Conservation (phyloP, 495 filamentous ascomycete species). For the Neurospora sp. region DNA sequence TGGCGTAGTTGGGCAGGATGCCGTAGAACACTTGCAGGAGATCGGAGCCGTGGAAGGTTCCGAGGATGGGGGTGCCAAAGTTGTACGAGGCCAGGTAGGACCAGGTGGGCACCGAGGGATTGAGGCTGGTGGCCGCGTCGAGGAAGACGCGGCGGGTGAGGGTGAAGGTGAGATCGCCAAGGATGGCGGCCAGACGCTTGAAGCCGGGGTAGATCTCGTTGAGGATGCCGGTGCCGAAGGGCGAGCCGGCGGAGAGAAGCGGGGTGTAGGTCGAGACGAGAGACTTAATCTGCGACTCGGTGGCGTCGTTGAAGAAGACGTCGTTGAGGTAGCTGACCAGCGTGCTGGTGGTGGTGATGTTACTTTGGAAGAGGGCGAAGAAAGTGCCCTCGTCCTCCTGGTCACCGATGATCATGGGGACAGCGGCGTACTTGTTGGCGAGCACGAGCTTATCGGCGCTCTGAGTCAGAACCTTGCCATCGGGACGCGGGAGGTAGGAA, state of each 20-base stretch:
- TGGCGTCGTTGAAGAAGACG: slow-evolving; percentile 47
- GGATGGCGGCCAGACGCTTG: slow-evolving; percentile 67
- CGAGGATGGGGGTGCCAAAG: slow-evolving; percentile 57
- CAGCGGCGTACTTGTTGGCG: slow-evolving; percentile 42
- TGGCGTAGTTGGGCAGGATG: slow-evolving; percentile 51
- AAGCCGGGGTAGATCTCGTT: slow-evolving; percentile 64
- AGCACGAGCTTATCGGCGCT: slow-evolving; percentile 44
- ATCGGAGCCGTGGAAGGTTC: slow-evolving; percentile 64
- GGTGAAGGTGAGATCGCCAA: slow-evolving; percentile 60
- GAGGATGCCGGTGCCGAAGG: slow-evolving; percentile 51
- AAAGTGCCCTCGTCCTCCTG: slow-evolving; percentile 53
- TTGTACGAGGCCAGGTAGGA: slow-evolving; percentile 62
- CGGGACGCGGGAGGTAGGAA: slow-evolving; percentile 56
- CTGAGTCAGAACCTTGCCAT: slow-evolving; percentile 45
- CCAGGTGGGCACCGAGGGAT: slow-evolving; percentile 52
- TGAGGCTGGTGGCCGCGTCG: slow-evolving; percentile 23
- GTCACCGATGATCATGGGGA: slow-evolving; percentile 50
- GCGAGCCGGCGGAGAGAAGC: slow-evolving; percentile 44
- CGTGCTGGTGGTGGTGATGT: slow-evolving; percentile 47
- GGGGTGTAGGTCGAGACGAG: slow-evolving; percentile 49
- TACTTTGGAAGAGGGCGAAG: slow-evolving; percentile 51
- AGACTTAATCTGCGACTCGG: slow-evolving; percentile 29
- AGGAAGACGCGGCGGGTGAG: slow-evolving; percentile 52
- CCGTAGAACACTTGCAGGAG: slow-evolving; percentile 57
- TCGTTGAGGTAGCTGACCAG: slow-evolving; percentile 48